Evolutionary conservation across 306 rosid genomes (phyloP).

Genomic region (Begonia fuchsioides): DNA sequence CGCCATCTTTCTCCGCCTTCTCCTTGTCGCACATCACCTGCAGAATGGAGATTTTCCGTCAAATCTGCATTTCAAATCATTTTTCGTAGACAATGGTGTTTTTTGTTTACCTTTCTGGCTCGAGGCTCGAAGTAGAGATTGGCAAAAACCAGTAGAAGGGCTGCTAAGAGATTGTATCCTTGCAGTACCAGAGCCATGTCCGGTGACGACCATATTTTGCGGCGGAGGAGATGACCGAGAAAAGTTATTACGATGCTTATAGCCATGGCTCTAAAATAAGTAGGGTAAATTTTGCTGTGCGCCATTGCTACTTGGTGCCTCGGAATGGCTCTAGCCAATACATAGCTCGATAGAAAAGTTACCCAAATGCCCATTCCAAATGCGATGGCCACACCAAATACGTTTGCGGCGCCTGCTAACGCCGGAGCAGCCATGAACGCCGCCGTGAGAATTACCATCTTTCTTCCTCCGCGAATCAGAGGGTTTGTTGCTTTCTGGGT

Average conservation of each 20-base stretch:
- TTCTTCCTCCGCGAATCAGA: neutral
- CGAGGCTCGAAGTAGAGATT: slow-evolving; percentile 74
- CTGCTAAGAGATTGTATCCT: slow-evolving; percentile 22
- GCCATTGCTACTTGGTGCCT: slow-evolving; percentile 69
- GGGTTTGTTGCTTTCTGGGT: neutral
- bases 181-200: slow-evolving; percentile 20
- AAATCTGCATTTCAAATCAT: neutral
- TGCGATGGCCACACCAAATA: slow-evolving; percentile 46
- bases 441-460: neutral
- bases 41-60: too few relatives aligned
- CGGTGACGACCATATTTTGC: neutral
- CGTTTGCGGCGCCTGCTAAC: slow-evolving; percentile 8
- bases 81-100: neutral
- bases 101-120: slow-evolving; percentile 47
- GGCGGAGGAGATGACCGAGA: slow-evolving; percentile 30
- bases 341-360: slow-evolving; percentile 55
- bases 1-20: slow-evolving; percentile 67
- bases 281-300: slow-evolving; percentile 77
- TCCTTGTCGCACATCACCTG: slow-evolving; percentile 68
- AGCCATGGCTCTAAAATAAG: slow-evolving; percentile 51
- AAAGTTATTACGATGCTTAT: slow-evolving; percentile 31
- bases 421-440: neutral
- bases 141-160: slow-evolving; percentile 22
- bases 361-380: slow-evolving; percentile 67
- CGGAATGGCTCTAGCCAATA: slow-evolving; percentile 32